Evolutionary conservation across 495 filamentous ascomycete genomes (phyloP).

Genomic region (Clohesyomyces aquaticus): DNA sequence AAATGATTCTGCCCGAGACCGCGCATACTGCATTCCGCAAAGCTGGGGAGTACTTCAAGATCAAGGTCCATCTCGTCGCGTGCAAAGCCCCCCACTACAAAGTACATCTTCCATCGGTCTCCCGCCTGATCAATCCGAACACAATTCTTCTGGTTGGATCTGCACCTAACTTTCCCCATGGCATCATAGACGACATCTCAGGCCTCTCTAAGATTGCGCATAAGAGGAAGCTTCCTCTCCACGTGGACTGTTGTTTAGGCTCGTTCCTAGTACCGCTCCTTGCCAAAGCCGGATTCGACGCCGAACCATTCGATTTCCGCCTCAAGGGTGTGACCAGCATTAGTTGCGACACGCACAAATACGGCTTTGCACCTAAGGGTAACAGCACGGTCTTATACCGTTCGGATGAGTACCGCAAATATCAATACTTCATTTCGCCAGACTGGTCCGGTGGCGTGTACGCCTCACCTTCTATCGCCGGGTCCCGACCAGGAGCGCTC

Average conservation of each 20-base stretch:
- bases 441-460: constrained; percentile 97
- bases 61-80: constrained; percentile 86
- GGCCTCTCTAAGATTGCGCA: constrained; percentile 82
- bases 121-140: constrained; percentile 90
- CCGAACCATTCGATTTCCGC: constrained; percentile 88
- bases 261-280: constrained; percentile 94
- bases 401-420: constrained; percentile 69
- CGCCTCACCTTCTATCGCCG: constrained; percentile 86
- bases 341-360: constrained; percentile 97
- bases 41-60: constrained; percentile 90
- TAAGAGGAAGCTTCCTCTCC: constrained; percentile 77
- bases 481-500: constrained; percentile 87
- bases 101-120: constrained; percentile 74
- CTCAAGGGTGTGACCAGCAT: constrained; percentile 93
- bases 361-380: constrained; percentile 97
- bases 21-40: constrained; percentile 97
- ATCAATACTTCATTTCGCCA: constrained; percentile 95
- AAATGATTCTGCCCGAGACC: constrained; percentile 96
- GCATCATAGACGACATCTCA: constrained; percentile 93
- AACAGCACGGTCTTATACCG: constrained; percentile 93
- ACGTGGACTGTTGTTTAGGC: constrained; percentile 97
- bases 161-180: constrained; percentile 96
- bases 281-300: constrained; percentile 84
- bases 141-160: constrained; percentile 95
- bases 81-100: constrained; percentile 86